phyloP scores from a whole-genome alignment of 75 land plant genomes.

The Selaginella moellendorffii region DNA sequence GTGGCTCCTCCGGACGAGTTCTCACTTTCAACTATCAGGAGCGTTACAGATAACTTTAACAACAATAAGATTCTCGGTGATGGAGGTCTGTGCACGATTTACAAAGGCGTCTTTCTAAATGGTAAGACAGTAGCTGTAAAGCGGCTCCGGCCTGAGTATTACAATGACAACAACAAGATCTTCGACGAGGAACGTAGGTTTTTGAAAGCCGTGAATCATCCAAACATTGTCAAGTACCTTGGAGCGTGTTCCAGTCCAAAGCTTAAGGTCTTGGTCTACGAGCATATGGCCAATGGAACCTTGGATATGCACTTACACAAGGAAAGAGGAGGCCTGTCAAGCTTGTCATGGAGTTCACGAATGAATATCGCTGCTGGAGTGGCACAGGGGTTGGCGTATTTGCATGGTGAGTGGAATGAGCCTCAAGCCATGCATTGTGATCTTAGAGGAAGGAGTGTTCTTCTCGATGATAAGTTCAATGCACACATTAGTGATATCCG shows the following conservation, averaged over 20 bases:
- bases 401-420: background rate
- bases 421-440: background rate
- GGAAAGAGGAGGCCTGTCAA: background rate
- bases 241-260: background rate
- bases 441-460: background rate
- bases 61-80: background rate
- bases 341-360: background rate
- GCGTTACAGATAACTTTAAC: background rate
- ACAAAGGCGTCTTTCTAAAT: background rate
- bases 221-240: background rate
- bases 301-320: background rate
- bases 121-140: background rate
- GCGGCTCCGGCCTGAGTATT: background rate
- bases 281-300: background rate
- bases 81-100: background rate
- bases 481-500: background rate
- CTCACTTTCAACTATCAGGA: too few relatives aligned
- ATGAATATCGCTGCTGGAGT: background rate
- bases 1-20: too few relatives aligned
- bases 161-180: background rate
- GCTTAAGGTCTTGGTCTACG: background rate
- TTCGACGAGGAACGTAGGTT: background rate
- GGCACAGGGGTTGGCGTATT: background rate
- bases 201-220: background rate
- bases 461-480: background rate